Evolutionary conservation across 306 rosid genomes (phyloP), one percentile per base, ranked within the genome.

Genomic region (Rosa lucieae): DNA sequence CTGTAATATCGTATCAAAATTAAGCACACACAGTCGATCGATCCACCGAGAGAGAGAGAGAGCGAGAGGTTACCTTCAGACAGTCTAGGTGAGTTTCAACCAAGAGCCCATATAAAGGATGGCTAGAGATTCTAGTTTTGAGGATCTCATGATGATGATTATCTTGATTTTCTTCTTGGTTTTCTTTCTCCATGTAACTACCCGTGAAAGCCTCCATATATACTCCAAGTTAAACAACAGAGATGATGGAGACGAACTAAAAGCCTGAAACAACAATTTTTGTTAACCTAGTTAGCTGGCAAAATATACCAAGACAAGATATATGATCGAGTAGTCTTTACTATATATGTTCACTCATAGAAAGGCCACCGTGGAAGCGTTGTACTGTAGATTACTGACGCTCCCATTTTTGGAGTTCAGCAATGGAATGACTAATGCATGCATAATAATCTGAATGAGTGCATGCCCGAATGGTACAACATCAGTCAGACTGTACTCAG

Each of bases 1-100:
- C 53, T 12, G 53, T 49, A 13, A 49, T 12, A 49, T 13, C 10
- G 11, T 8, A 44, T 44, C 8, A 44, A 44, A 42, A 44, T 1
- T 7, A 44, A 44, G 18, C 53, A 49, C 18, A 12, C 14, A 49
- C 48, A 32, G 35, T 32, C 35, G 35, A 32, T 32, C 35, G 47
- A 44, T 1, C 9, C 8, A 43, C 1, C 46, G 8, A 20, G 43
- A 58, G 15, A 2, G 15, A 21, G 26, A 18, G 75, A 20, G 77
- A 32, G 39, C 47, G 47, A 35, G 71, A 20, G 56, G 65, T 48
- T 58, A 93, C 98, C 98, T 90, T 89, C 86, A 93, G 87, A 67
- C 98, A 93, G 43, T 88, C 89, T 62, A 93, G 72, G 85, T 93
- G 98, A 78, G 92, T 80, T 81, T 93, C 78, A 79, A 93, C 73